These are phyloP conservation scores for Boletellus deceptivus DNA, from an alignment of 1,284 basidiomycete species.

Conservation along the genomic window DNA sequence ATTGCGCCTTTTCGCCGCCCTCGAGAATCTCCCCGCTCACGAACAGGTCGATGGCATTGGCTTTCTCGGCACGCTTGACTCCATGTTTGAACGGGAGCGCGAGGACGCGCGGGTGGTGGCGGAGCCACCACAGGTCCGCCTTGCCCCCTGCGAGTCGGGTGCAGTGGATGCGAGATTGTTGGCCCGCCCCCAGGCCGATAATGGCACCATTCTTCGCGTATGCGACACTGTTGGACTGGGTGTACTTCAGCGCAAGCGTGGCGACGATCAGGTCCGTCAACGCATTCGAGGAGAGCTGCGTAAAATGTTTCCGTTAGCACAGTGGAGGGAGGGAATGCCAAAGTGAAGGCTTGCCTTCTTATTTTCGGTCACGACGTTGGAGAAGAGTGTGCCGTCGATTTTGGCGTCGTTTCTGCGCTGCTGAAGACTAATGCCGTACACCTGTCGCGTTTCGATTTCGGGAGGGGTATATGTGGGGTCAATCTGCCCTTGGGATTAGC, in stretches of 20 bases:
- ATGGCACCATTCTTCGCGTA: slow-evolving; percentile 94
- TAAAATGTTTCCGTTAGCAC: neutral
- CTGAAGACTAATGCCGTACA: slow-evolving; percentile 90
- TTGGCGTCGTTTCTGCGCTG: slow-evolving; percentile 92
- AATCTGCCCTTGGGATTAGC: slow-evolving; percentile 56
- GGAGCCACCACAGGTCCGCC: slow-evolving; percentile 99
- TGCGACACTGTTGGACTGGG: slow-evolving; percentile 98
- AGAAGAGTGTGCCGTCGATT: slow-evolving; percentile 81
- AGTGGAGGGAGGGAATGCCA: neutral
- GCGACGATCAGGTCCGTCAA: slow-evolving; percentile 90
- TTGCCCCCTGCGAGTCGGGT: slow-evolving; percentile 96
- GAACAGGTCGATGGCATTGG: slow-evolving; percentile 97
- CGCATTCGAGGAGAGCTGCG: slow-evolving; percentile 70
- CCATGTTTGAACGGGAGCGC: slow-evolving; percentile 95
- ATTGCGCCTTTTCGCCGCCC: slow-evolving; percentile 85
- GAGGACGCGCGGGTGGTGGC: slow-evolving; percentile 93
- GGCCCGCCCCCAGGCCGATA: slow-evolving; percentile 95
- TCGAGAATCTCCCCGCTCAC: slow-evolving; percentile 90
- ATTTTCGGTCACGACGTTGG: slow-evolving; percentile 86
- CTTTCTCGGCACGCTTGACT: slow-evolving; percentile 96
- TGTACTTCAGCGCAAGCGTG: slow-evolving; percentile 97
- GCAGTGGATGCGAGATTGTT: slow-evolving; percentile 99
- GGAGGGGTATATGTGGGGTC: slow-evolving; percentile 78
- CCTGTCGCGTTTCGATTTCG: slow-evolving; percentile 88
- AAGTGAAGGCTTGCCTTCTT: slow-evolving; percentile 56